These are phyloP conservation scores for Phytophthora tubulina DNA, from an alignment of 352 stramenopile species.

Conservation along the genomic window DNA sequence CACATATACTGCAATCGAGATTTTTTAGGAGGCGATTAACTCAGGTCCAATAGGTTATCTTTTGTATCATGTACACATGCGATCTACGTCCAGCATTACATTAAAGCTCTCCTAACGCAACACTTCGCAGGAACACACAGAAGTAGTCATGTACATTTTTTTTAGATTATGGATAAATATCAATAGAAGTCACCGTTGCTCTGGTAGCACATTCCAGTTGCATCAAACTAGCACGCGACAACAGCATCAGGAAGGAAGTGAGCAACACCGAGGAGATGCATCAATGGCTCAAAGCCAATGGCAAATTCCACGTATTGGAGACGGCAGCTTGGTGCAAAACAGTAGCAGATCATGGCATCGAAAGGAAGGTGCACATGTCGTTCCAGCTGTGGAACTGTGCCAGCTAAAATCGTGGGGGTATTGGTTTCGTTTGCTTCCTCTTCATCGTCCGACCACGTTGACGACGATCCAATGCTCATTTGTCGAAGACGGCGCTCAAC, in stretches of 20 bases:
- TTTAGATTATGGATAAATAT: slow-evolving; percentile 7
- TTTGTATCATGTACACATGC: no score
- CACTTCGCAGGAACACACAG: no score
- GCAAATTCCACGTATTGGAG: slow-evolving; percentile 90
- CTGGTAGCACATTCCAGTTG: neutral
- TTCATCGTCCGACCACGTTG: slow-evolving; percentile 32
- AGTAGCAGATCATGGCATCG: slow-evolving; percentile 89
- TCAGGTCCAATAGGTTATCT: no score
- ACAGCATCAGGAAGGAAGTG: slow-evolving; percentile 57
- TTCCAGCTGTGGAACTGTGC: slow-evolving; percentile 41
- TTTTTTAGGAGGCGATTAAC: no score
- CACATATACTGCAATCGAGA: no score
- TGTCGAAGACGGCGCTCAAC: slow-evolving; percentile 31
- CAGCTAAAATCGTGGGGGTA: neutral
- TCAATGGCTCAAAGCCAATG: slow-evolving; percentile 87
- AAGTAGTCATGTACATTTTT: no score
- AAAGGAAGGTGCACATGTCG: slow-evolving; percentile 79
- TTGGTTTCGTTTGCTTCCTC: slow-evolving; percentile 25
- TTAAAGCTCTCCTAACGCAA: no score
- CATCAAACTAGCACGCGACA: slow-evolving; percentile 8
- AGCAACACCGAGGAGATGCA: slow-evolving; percentile 74
- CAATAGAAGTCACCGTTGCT: slow-evolving; percentile 1
- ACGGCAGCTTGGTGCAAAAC: slow-evolving; percentile 58
- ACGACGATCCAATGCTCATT: slow-evolving; percentile 27
- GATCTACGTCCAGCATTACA: no score